phyloP scores from a whole-genome alignment of 441 rosid species.

The Populus hybrid region DNA sequence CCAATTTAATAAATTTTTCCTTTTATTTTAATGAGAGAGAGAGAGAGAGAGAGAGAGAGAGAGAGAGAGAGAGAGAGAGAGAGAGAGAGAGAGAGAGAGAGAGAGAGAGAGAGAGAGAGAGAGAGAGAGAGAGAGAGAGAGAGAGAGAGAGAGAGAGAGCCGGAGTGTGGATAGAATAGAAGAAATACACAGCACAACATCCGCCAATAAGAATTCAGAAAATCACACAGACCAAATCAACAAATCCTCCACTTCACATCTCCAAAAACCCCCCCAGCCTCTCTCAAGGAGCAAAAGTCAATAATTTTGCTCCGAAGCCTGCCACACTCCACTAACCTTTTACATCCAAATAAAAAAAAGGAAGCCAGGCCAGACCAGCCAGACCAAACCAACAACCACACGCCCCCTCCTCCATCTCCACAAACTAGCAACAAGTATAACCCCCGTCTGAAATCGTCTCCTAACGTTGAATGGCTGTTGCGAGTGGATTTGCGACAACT shows the following conservation, averaged over 20 bases:
- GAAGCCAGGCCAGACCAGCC: background rate
- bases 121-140: background rate
- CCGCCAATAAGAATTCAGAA: slow-evolving; percentile 43
- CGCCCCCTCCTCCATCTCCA: background rate
- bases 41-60: too few relatives aligned
- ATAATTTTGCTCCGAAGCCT: slow-evolving; percentile 3
- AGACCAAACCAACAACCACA: background rate
- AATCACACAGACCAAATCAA: slow-evolving; percentile 17
- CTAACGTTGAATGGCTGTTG: slow-evolving; percentile 37
- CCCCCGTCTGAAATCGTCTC: background rate
- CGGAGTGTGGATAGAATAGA: slow-evolving; percentile 53
- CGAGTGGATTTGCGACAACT: slow-evolving; percentile 42
- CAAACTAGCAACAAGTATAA: background rate
- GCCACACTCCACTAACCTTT: background rate
- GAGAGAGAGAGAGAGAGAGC: background rate
- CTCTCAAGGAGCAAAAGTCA: slow-evolving; percentile 6
- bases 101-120: too few relatives aligned
- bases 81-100: too few relatives aligned
- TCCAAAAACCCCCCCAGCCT: background rate
- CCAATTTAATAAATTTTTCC: too few relatives aligned
- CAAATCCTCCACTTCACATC: background rate
- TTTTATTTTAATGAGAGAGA: background rate
- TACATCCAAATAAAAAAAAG: background rate
- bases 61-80: too few relatives aligned
- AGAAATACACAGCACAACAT: slow-evolving; percentile 6